phyloP scores from a whole-genome alignment of 257 asterid genomes.

The Capsicum rhomboideum region DNA sequence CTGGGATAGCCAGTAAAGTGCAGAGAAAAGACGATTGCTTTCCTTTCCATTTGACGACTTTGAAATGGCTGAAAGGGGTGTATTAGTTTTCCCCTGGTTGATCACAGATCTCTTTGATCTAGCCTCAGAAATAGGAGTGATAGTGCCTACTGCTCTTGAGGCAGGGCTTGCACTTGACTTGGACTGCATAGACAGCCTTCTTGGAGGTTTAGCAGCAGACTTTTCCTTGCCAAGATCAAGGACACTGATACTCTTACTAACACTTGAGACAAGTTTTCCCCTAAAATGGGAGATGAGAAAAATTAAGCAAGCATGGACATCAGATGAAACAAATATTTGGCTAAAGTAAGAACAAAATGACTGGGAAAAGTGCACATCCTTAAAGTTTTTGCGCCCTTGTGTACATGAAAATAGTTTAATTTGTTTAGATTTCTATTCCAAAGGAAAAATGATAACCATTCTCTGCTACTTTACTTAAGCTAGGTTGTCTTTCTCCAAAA shows the following conservation, averaged over 20 bases:
- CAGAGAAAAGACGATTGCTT: slow-evolving; percentile 52
- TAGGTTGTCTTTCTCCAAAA: background rate
- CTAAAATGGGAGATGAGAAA: slow-evolving; percentile 18
- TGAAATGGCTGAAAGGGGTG: slow-evolving; percentile 56
- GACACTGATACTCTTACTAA: slow-evolving; percentile 67
- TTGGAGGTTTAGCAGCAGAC: slow-evolving; percentile 72
- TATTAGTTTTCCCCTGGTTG: slow-evolving; percentile 42
- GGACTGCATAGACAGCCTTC: slow-evolving; percentile 73
- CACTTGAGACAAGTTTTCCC: slow-evolving; percentile 43
- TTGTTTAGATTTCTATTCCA: background rate
- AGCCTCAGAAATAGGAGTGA: slow-evolving; percentile 77
- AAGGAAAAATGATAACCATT: background rate
- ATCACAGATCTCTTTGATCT: slow-evolving; percentile 38
- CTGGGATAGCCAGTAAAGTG: slow-evolving; percentile 83
- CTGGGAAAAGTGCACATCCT: background rate
- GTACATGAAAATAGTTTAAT: background rate
- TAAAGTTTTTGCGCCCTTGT: background rate
- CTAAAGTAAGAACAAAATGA: background rate
- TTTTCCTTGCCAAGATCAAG: slow-evolving; percentile 76
- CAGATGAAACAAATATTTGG: background rate
- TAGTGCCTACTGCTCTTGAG: slow-evolving; percentile 42
- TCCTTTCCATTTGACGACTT: slow-evolving; percentile 48
- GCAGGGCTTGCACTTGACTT: slow-evolving; percentile 61
- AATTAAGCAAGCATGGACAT: background rate
- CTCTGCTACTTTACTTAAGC: background rate